Percentiles rank a stretch among this genome's conserved stretches.
These are phyloP conservation scores for Entamoeba histolytica DNA, from an alignment of 208 protist genomes.

Conservation along the genomic window DNA sequence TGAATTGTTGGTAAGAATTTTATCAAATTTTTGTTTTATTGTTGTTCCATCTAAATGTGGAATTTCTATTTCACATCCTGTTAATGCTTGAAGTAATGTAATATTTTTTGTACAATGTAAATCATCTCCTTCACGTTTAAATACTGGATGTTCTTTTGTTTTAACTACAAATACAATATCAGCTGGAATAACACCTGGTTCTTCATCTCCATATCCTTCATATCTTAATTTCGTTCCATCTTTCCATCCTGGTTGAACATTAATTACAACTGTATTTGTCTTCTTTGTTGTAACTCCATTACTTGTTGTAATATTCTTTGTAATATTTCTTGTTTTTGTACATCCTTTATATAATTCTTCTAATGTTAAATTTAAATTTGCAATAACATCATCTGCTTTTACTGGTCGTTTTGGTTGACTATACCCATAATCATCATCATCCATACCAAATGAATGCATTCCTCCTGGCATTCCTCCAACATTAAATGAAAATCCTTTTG, in stretches of 20 bases:
- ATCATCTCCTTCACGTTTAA: conserved; percentile 8
- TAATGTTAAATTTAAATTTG: neutral
- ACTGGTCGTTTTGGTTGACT: neutral
- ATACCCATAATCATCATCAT: neutral
- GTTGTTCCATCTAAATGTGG: neutral
- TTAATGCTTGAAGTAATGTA: neutral
- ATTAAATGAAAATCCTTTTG: neutral
- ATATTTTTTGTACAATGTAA: neutral
- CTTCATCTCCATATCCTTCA: conserved; percentile 1
- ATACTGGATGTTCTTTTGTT: neutral
- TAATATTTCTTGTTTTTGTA: neutral
- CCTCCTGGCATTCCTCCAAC: neutral
- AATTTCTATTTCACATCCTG: neutral
- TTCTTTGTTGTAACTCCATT: neutral
- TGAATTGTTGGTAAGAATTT: neutral
- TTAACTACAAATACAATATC: conserved; percentile 19
- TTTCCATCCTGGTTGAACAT: conserved; percentile 10
- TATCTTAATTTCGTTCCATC: conserved; percentile 12
- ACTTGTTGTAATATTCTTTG: neutral
- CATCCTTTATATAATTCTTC: neutral
- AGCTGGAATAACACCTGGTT: neutral
- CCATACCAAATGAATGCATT: neutral
- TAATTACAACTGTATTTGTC: neutral
- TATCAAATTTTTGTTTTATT: neutral
- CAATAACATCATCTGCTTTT: neutral